Conservation (phyloP, 176 grass and related monocot genomes). For the Miscanthus lutarioriparius region DNA sequence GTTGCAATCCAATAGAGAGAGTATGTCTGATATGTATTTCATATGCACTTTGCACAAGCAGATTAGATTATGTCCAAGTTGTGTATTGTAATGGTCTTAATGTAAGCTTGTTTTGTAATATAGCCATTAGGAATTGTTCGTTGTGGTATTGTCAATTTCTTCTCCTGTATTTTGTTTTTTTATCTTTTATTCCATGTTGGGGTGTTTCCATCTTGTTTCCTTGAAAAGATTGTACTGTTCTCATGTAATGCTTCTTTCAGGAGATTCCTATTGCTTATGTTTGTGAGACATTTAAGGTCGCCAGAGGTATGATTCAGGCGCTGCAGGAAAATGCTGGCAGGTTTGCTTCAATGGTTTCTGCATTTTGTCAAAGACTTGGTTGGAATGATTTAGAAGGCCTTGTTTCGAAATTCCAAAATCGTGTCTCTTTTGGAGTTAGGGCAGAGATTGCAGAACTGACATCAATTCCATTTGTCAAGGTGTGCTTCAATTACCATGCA, state of each 20-base stretch:
- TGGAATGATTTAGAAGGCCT: conserved; percentile 96
- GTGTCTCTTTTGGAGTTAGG: conserved; percentile 96
- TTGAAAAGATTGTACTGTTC: background rate
- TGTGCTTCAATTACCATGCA: conserved; percentile 32
- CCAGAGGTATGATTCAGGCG: conserved; percentile 86
- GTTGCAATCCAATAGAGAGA: too few species aligned
- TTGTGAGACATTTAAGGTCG: conserved; percentile 93
- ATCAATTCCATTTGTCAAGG: conserved; percentile 88
- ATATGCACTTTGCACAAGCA: too few species aligned
- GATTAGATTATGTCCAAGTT: too few species aligned
- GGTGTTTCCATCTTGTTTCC: background rate
- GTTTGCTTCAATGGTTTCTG: conserved; percentile 95
- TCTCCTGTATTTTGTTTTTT: background rate
- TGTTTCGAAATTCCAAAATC: conserved; percentile 93
- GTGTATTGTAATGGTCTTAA: too few species aligned
- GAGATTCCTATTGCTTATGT: conserved; percentile 88
- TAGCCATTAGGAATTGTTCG: too few species aligned
- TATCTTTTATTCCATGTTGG: background rate
- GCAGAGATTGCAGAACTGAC: conserved; percentile 92
- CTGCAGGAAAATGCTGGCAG: conserved; percentile 98
- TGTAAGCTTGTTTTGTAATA: too few species aligned
- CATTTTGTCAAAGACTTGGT: conserved; percentile 93
- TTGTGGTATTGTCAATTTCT: background rate
- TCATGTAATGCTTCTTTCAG: conserved; percentile 46
- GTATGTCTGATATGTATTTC: too few species aligned